phyloP scores from a whole-genome alignment of 257 asterid genomes.

The Fraxinus excelsior region DNA sequence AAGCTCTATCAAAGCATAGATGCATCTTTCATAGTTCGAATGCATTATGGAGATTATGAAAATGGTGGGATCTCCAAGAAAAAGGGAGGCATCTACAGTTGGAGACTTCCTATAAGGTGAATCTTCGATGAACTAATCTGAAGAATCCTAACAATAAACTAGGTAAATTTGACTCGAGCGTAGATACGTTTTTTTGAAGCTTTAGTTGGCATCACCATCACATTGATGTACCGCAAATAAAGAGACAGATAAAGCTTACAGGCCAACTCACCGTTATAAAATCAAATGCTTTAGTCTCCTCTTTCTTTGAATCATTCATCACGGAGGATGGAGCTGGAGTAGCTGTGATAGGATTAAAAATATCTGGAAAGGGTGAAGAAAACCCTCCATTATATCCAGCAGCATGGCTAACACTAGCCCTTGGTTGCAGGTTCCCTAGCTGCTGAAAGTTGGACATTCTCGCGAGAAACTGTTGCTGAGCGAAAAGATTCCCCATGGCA shows the following conservation, averaged over 20 bases:
- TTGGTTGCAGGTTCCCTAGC: conserved; percentile 59
- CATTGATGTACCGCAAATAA: background rate
- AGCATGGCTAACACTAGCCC: conserved; percentile 36
- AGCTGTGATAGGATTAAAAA: conserved; percentile 70
- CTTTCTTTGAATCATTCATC: conserved; percentile 75
- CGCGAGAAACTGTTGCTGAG: conserved; percentile 89
- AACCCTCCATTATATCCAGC: conserved; percentile 51
- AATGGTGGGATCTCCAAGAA: conserved; percentile 2
- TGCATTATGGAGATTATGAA: background rate
- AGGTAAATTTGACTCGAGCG: conserved; percentile 10
- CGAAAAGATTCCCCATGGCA: conserved; percentile 65
- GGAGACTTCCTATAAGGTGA: conserved; percentile 11
- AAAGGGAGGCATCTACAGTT: background rate
- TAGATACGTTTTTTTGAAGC: background rate
- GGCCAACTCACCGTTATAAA: conserved; percentile 80
- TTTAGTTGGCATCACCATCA: background rate
- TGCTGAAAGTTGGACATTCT: conserved; percentile 89
- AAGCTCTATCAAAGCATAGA: conserved; percentile 6
- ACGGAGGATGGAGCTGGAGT: conserved; percentile 76
- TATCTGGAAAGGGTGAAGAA: conserved; percentile 74
- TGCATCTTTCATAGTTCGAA: background rate
- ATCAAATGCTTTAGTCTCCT: conserved; percentile 88
- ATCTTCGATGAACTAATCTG: conserved; percentile 10
- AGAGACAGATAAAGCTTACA: conserved; percentile 16
- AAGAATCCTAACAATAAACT: conserved; percentile 4